A percentile compares a stretch with the other conserved stretches of the same genome.
Evolutionary conservation across 257 asterid genomes (phyloP).

Genomic region (Solanum piurae): DNA sequence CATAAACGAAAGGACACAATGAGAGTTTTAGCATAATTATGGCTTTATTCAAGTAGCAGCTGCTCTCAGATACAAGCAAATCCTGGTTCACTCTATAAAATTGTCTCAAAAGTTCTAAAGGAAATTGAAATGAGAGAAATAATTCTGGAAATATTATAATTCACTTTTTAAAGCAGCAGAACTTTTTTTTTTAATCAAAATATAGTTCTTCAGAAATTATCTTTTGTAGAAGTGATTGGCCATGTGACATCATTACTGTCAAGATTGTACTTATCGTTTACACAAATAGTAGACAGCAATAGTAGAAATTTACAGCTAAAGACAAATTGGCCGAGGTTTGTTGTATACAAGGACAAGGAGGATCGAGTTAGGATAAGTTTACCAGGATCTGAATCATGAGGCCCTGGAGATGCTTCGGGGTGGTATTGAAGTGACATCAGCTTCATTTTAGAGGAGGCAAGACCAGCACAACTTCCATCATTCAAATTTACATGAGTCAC

Average conservation of each 20-base stretch:
- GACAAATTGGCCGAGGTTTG: neutral
- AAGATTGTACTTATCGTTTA: neutral
- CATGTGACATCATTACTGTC: neutral
- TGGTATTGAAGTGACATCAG: conserved; percentile 92
- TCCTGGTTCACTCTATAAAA: too few species aligned
- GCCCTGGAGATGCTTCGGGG: conserved; percentile 94
- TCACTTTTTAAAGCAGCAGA: neutral
- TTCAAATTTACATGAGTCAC: conserved; percentile 5
- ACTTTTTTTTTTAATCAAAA: neutral
- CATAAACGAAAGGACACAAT: neutral
- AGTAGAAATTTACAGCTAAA: neutral
- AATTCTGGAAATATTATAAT: too few species aligned
- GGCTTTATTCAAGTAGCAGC: neutral
- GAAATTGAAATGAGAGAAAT: too few species aligned
- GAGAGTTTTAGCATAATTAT: neutral
- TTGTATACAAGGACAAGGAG: neutral
- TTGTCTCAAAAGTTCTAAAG: too few species aligned
- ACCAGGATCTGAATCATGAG: conserved; percentile 45
- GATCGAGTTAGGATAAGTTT: neutral
- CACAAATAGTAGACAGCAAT: neutral
- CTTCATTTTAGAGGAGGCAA: conserved; percentile 61
- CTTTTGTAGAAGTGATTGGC: neutral
- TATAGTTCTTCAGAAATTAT: neutral
- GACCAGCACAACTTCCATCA: conserved; percentile 82
- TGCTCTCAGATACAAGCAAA: neutral